Evolutionary conservation across 164 flowering plant genomes (phyloP).

Genomic region (Liriodendron chinense): DNA sequence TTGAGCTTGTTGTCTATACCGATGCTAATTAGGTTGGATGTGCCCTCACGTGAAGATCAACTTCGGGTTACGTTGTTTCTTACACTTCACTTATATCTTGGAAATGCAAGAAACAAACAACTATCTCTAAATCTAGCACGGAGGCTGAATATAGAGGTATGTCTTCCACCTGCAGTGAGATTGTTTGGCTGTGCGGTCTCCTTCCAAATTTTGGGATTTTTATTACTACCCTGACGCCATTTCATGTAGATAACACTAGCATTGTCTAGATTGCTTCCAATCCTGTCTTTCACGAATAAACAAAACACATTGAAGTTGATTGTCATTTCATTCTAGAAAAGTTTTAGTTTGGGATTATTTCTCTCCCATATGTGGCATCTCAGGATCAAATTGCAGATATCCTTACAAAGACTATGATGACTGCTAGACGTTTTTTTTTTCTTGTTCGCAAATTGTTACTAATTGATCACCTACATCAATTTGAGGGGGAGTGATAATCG

Average conservation of each 20-base stretch:
- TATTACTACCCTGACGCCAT: background rate
- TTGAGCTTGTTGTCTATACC: background rate
- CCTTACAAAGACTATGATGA: background rate
- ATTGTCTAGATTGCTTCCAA: background rate
- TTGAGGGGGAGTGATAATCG: background rate
- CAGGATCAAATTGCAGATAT: background rate
- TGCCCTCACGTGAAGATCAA: background rate
- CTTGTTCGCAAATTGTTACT: no score
- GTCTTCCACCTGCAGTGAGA: background rate
- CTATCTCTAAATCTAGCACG: background rate
- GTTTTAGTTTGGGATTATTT: background rate
- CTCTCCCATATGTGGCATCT: background rate
- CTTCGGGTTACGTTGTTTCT: background rate
- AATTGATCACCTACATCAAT: background rate
- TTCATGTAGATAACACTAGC: background rate
- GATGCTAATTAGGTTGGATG: background rate
- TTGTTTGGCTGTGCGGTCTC: background rate
- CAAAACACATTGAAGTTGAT: constrained; percentile 2
- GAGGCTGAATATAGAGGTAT: background rate
- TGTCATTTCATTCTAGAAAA: background rate
- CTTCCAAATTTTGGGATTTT: background rate
- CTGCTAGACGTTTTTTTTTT: background rate
- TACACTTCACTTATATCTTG: background rate
- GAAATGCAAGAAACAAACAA: constrained; percentile 1
- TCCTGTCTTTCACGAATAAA: background rate